Base-by-base conservation (phyloP, 768 basidiomycete species). In the Cyclocybe cylindracea region DNA sequence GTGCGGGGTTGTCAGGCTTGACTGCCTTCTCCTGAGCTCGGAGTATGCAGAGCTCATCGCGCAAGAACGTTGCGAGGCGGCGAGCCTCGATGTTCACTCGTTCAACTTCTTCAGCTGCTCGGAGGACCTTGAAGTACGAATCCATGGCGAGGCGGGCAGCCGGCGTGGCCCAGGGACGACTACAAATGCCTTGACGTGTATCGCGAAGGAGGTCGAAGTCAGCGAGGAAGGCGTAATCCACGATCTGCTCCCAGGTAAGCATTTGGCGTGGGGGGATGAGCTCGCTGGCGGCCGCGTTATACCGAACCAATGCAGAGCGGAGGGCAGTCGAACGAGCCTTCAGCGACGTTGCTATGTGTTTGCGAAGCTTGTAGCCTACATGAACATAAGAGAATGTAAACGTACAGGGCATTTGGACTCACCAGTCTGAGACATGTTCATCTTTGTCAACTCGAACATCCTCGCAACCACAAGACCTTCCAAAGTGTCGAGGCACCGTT, bases 121-220 rank as follows among this genome's bases (percentile, higher is more conserved):
- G 35, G 2, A 13, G 3, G 13, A 55, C n/a, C 44, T 58, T 62
- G 50, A 61, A 66, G 40, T 53, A 55, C 2, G 35, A 18, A 33
- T 66, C 61, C 51, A 65, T 63, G 0, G 58, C 39, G 0, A 31
- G 10, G 4, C 57, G 63, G 14, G 41, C 46, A 0, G 53, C 59
- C 7, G 61, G 61, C n/a, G 14, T 55, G 1, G 63, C 56, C 65
- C 65, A 66, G 1, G 58, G 58, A 8, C 39, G 32, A 2, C 24
- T 2, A 3, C 46, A 45, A 3, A 68, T 51, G 39, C 66, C 64
- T 46, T 61, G 56, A 11, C 56, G 48, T 5, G 55, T 51, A 29
- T 62, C 53, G 14, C 56, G 52, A 5, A 65, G 61, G 32, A 62
- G 54, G 45, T 59, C 54, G 43, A 56, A 56, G 42, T 56, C 55